Evolutionary conservation across 129 eudicot genomes (phyloP).

Genomic region (Deinandra increscens): DNA sequence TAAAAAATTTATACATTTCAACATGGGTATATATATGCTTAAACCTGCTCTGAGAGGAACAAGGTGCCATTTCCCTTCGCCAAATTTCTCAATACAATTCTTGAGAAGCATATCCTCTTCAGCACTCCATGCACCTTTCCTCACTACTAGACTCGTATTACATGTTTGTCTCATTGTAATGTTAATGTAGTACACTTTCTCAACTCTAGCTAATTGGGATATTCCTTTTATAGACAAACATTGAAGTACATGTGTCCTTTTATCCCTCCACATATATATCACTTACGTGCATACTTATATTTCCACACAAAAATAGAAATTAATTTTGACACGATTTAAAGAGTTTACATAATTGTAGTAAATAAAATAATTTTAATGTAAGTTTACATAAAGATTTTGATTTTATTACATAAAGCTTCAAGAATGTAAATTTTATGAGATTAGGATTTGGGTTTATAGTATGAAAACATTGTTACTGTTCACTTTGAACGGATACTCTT

Average conservation of each 20-base stretch:
- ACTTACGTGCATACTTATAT: neutral
- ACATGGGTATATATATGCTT: too few species aligned
- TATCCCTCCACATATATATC: neutral
- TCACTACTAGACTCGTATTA: constrained; percentile 5
- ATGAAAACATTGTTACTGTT: too few species aligned
- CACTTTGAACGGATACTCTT: too few species aligned
- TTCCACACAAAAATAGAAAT: neutral
- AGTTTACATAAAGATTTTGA: too few species aligned
- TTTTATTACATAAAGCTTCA: too few species aligned
- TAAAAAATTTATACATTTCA: too few species aligned
- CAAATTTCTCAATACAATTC: constrained; percentile 31
- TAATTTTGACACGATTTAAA: neutral
- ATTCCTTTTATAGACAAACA: neutral
- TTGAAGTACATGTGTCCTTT: neutral
- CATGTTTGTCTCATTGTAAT: neutral
- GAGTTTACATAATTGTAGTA: too few species aligned
- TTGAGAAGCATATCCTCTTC: constrained; percentile 41
- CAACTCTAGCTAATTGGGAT: neutral
- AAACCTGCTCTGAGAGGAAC: constrained; percentile 43
- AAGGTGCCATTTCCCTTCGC: constrained; percentile 52
- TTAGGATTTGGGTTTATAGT: too few species aligned
- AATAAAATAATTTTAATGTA: too few species aligned
- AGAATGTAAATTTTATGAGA: too few species aligned
- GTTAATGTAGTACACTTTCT: too few species aligned
- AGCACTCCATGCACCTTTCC: constrained; percentile 42